Conservation (phyloP, 1,139 yeast species). For the Tardiomyces depauwii region DNA sequence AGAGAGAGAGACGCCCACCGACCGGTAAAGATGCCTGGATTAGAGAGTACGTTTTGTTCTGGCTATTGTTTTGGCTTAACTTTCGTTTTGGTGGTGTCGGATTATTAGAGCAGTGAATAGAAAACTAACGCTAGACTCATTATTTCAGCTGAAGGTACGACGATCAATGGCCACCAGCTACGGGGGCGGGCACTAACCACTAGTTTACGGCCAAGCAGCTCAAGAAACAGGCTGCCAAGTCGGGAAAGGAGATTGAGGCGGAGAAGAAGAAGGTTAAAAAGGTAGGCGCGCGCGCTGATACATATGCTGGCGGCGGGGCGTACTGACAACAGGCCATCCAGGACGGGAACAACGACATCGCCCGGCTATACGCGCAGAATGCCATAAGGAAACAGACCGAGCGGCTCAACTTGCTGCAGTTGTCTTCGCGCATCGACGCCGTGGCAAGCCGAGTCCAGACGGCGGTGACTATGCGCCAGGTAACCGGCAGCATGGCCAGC, state of each 20-base stretch:
- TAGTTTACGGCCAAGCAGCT: constrained; percentile 90
- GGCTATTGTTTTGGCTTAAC: no score
- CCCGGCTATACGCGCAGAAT: constrained; percentile 88
- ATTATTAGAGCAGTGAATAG: no score
- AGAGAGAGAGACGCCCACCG: no score
- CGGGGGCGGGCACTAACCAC: constrained; percentile 26
- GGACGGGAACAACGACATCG: constrained; percentile 87
- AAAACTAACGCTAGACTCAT: no score
- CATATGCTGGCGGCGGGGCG: constrained; percentile 7
- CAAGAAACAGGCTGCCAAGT: constrained; percentile 78
- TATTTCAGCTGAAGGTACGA: no score
- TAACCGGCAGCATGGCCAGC: constrained; percentile 86
- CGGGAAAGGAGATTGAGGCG: constrained; percentile 78
- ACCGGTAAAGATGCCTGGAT: no score
- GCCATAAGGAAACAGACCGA: constrained; percentile 91
- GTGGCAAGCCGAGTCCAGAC: constrained; percentile 95
- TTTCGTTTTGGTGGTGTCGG: no score
- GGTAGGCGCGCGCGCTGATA: no score
- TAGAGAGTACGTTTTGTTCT: no score
- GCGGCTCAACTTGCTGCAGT: constrained; percentile 63
- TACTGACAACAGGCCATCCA: constrained; percentile 39
- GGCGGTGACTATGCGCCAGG: constrained; percentile 93
- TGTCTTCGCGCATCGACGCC: constrained; percentile 88
- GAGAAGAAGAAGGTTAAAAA: constrained; percentile 88
- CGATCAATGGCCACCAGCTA: no score